Base-by-base conservation (phyloP, 768 basidiomycete genomes). In the Pleurotus giganteus region DNA sequence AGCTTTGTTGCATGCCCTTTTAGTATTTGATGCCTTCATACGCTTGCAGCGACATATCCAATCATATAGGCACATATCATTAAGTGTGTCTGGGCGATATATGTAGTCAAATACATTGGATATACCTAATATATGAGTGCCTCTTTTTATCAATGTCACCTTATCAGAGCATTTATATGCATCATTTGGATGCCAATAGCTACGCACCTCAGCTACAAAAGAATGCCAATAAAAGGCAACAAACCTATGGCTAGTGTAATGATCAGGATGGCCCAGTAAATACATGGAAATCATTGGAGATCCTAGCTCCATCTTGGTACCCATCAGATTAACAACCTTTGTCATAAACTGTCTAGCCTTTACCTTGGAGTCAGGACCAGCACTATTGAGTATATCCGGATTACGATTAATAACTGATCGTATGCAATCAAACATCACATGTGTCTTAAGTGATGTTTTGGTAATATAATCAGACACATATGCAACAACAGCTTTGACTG, bases 161-260 rank as follows among this genome's bases (percentile, higher is more conserved):
- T 61, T 65, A 3, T 68, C 63, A 42, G 31, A 32, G 27, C 27
- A n/a, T 15, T 53, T 56, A 27, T 54, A 24, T 13, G 47, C 26
- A 24, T 60, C 55, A 1, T 53, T 46, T 15, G 44, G 34, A 34
- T 32, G 24, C 60, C 66, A 70, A 1, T 46, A 29, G 9, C 47
- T 42, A 15, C 51, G 17, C 0, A 59, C 69, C 31, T 70, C 65
- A 17, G 32, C 9, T 0, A 74, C 64, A 66, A 56, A 76, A 4
- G 44, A 44, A 36, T 58, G 49, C 74, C 73, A 77, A 49, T 58
- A 71, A 26, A 73, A 67, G 4, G 60, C 28, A 1, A 63, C 56
- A 60, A 75, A 76, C 8, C 29, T 60, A 54, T 72, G 68, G 49
- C 61, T 68, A 0, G 71, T 74, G 51, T 75, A 75, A 24, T 73